Conservation (phyloP, 441 rosid genomes). For the Eruca vesicaria region DNA sequence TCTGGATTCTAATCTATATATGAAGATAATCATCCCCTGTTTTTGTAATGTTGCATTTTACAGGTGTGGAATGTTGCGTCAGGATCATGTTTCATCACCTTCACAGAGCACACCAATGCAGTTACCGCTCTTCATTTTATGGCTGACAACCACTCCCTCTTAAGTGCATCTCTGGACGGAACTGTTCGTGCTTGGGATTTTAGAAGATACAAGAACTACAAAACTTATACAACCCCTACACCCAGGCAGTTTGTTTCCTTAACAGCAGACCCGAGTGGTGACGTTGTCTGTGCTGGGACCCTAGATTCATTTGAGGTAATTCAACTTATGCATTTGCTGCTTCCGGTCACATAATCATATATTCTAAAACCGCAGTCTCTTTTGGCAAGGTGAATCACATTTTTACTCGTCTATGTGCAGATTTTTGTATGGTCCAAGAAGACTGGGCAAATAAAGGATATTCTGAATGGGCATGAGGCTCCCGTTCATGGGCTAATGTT, state of each 20-base stretch:
- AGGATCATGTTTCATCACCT: constrained; percentile 94
- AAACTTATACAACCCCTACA: constrained; percentile 92
- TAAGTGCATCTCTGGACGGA: constrained; percentile 95
- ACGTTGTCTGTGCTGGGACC: constrained; percentile 97
- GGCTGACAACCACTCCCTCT: constrained; percentile 89
- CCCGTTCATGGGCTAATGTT: constrained; percentile 94
- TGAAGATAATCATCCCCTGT: not conserved
- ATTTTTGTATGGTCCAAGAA: constrained; percentile 99
- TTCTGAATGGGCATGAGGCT: constrained; percentile 96
- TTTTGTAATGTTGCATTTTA: constrained; percentile 21
- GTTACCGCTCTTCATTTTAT: constrained; percentile 93
- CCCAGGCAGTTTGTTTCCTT: constrained; percentile 95
- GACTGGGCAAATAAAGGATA: constrained; percentile 90
- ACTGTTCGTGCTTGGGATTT: constrained; percentile 99
- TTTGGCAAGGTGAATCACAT: not conserved
- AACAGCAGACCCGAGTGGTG: constrained; percentile 92
- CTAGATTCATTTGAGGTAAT: constrained; percentile 93
- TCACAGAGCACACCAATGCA: constrained; percentile 94
- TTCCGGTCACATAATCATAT: constrained; percentile 4
- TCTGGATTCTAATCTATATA: not conserved
- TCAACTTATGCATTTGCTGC: not conserved
- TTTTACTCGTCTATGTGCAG: constrained; percentile 39
- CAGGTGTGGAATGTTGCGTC: constrained; percentile 98
- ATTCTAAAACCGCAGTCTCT: not conserved
- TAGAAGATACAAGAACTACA: constrained; percentile 84